Evolutionary conservation across 768 basidiomycete species (phyloP).

Genomic region (Leccinum rimulosum): DNA sequence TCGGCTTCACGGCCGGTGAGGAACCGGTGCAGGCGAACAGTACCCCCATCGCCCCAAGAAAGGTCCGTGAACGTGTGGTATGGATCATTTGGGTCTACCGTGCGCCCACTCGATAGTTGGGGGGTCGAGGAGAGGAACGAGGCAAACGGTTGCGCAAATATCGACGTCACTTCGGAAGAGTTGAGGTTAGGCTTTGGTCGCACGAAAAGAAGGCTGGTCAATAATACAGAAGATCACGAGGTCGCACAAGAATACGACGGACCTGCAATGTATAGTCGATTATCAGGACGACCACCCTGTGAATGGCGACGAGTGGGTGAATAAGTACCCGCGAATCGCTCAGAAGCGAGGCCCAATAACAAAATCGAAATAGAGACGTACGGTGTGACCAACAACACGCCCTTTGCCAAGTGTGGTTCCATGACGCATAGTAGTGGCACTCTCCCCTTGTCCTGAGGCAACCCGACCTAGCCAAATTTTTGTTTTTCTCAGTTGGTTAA

Average conservation of each 20-base stretch:
- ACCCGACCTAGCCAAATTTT: conserved; percentile 62
- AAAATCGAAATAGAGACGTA: conserved; percentile 39
- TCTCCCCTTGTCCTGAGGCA: conserved; percentile 65
- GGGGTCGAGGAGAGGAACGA: conserved; percentile 66
- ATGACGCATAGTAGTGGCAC: conserved; percentile 75
- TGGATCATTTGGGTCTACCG: conserved; percentile 42
- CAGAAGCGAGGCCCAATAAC: not conserved
- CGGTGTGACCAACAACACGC: conserved; percentile 80
- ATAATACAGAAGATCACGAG: not conserved
- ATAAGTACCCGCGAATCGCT: not conserved
- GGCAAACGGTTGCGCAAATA: conserved; percentile 83
- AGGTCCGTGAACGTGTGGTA: conserved; percentile 69
- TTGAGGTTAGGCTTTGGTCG: conserved; percentile 71
- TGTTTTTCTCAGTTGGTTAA: not conserved
- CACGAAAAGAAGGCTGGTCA: not conserved
- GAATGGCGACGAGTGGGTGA: not conserved
- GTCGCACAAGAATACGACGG: not conserved
- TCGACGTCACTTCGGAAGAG: conserved; percentile 67
- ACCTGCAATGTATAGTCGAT: conserved; percentile 76
- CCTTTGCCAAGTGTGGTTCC: conserved; percentile 75
- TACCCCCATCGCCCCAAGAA: conserved; percentile 39
- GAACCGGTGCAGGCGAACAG: conserved; percentile 67
- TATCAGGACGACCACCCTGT: conserved; percentile 81
- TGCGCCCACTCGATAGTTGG: conserved; percentile 56
- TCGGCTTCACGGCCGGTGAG: conserved; percentile 82